Conservation (phyloP, 805 yeast species). For the Barnettozyma botsteinii region DNA sequence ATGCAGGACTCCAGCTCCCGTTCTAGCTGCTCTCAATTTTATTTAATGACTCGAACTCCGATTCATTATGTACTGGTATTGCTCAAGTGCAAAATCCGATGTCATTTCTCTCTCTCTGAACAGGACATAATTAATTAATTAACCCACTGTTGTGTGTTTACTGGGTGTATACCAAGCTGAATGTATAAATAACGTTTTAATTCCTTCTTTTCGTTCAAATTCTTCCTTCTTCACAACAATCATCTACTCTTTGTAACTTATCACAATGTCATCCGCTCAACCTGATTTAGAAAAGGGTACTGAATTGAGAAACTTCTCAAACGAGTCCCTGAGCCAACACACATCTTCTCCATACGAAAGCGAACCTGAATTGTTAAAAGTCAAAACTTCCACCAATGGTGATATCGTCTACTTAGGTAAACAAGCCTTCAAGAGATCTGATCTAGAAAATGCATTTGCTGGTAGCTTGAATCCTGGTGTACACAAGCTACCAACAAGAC, state of each 20-base stretch:
- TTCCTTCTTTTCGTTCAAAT: neutral
- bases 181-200: neutral
- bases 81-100: too few relatives aligned
- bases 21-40: too few relatives aligned
- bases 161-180: too few relatives aligned
- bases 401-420: conserved; percentile 36
- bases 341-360: conserved; percentile 3
- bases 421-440: conserved; percentile 42
- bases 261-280: neutral
- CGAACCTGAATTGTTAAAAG: conserved; percentile 13
- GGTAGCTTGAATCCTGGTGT: conserved; percentile 44
- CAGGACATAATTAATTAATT: too few relatives aligned
- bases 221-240: neutral
- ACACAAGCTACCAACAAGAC: conserved; percentile 41
- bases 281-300: conserved; percentile 20
- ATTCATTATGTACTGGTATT: too few relatives aligned
- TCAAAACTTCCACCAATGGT: conserved; percentile 28
- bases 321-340: conserved; percentile 5
- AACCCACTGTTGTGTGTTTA: too few relatives aligned
- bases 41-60: too few relatives aligned
- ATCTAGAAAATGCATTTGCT: conserved; percentile 58
- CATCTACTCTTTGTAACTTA: neutral
- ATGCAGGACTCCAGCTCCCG: too few relatives aligned
- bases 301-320: conserved; percentile 8
- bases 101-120: too few relatives aligned